phyloP scores from a whole-genome alignment of 2,329 filamentous ascomycete genomes.

The Alternaria sp. region DNA sequence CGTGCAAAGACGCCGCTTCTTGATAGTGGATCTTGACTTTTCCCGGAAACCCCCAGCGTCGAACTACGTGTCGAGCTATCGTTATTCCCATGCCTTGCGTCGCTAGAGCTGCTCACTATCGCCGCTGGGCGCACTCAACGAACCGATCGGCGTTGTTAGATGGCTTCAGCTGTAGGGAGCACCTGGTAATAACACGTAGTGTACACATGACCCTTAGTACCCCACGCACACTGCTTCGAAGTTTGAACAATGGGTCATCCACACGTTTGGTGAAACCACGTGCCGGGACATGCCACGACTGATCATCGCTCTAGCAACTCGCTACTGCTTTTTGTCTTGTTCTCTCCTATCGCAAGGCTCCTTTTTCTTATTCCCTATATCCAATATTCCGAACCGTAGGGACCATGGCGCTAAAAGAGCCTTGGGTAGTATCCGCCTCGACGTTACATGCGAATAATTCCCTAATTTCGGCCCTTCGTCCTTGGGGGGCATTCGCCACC shows the following conservation, averaged over 20 bases:
- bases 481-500: slow-evolving; percentile 10
- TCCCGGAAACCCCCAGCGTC: slow-evolving; percentile 8
- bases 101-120: slow-evolving; percentile 3
- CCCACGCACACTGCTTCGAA: slow-evolving; percentile 9
- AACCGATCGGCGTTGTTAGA: slow-evolving; percentile 6
- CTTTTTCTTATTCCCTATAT: slow-evolving; percentile 13
- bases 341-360: not conserved
- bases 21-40: not conserved
- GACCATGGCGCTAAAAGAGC: slow-evolving; percentile 8
- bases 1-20: slow-evolving; percentile 1
- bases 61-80: not conserved
- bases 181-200: not conserved
- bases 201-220: slow-evolving; percentile 8
- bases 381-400: slow-evolving; percentile 26
- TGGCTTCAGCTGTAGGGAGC: slow-evolving; percentile 5
- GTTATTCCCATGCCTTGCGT: slow-evolving; percentile 6
- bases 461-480: slow-evolving; percentile 23
- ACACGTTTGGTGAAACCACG: slow-evolving; percentile 12
- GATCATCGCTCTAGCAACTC: not conserved
- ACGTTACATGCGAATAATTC: slow-evolving; percentile 22
- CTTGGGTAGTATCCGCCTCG: slow-evolving; percentile 27
- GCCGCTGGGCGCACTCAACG: slow-evolving; percentile 15
- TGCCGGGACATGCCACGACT: slow-evolving; percentile 1
- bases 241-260: slow-evolving; percentile 7
- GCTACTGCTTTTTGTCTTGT: slow-evolving; percentile 4